These are phyloP conservation scores for Epichloe uncinata DNA, from an alignment of 2,329 filamentous ascomycete genomes.

Conservation along the genomic window DNA sequence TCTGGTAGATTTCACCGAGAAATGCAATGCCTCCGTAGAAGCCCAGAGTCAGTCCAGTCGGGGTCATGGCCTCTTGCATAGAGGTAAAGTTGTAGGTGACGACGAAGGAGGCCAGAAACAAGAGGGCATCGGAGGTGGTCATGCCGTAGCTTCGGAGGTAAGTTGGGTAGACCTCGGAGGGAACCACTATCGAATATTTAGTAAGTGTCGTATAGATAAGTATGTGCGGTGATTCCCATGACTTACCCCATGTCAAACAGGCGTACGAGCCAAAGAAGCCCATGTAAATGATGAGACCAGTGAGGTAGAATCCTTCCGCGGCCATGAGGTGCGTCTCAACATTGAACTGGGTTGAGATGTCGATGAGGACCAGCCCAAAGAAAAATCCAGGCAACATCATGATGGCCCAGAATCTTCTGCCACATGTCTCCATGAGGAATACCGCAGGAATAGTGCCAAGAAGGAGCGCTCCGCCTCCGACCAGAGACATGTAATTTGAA, in stretches of 20 bases:
- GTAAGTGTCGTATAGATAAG: neutral
- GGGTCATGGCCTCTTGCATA: slow-evolving; percentile 56
- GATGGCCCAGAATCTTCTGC: slow-evolving; percentile 63
- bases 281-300: slow-evolving; percentile 56
- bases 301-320: slow-evolving; percentile 48
- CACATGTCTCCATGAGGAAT: slow-evolving; percentile 58
- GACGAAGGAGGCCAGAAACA: slow-evolving; percentile 60
- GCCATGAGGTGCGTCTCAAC: slow-evolving; percentile 29
- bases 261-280: slow-evolving; percentile 55
- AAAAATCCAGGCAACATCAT: slow-evolving; percentile 61
- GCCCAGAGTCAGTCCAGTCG: slow-evolving; percentile 51
- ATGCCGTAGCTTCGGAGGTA: slow-evolving; percentile 63
- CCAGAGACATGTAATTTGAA: slow-evolving; percentile 61
- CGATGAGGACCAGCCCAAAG: slow-evolving; percentile 53
- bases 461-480: slow-evolving; percentile 54
- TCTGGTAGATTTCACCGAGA: slow-evolving; percentile 57
- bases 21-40: slow-evolving; percentile 65
- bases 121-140: slow-evolving; percentile 53
- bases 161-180: slow-evolving; percentile 58
- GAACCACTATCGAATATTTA: slow-evolving; percentile 31
- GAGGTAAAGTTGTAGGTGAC: slow-evolving; percentile 63
- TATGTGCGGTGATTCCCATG: neutral
- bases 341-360: slow-evolving; percentile 46
- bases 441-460: slow-evolving; percentile 56
- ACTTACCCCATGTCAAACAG: slow-evolving; percentile 42